Percentiles rank a stretch among this genome's conserved stretches.
Evolutionary conservation across 2,329 filamentous ascomycete genomes (phyloP).

Genomic region (Ceratocystis papillata): DNA sequence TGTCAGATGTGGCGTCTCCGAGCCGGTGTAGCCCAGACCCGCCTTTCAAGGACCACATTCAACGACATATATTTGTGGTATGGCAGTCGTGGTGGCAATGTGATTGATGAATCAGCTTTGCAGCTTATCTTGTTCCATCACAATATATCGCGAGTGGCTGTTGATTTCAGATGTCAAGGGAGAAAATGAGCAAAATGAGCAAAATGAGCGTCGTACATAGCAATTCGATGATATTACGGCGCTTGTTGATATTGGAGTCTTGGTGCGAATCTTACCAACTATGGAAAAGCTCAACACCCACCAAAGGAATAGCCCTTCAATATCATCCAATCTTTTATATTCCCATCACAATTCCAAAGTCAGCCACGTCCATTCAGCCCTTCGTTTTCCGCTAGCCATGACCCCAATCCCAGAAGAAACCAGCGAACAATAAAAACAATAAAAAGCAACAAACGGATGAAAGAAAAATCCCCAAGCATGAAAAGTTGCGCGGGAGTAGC

Average conservation of each 20-base stretch:
- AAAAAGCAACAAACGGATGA: not conserved
- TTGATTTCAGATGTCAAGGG: not conserved
- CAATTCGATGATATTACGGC: not conserved
- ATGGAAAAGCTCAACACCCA: not conserved
- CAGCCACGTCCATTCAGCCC: not conserved
- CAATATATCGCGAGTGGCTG: not conserved
- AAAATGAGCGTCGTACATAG: not conserved
- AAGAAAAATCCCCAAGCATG: not conserved
- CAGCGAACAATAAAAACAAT: conserved; percentile 4
- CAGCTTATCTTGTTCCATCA: not conserved
- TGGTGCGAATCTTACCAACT: not conserved
- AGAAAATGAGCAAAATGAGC: not conserved
- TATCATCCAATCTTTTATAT: conserved; percentile 16
- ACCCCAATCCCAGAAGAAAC: conserved; percentile 12
- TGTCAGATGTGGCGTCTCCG: conserved; percentile 1
- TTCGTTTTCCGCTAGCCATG: conserved; percentile 12
- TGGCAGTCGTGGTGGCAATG: not conserved
- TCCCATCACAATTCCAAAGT: conserved; percentile 12
- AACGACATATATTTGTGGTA: not conserved
- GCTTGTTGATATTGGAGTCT: not conserved
- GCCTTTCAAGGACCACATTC: conserved; percentile 8
- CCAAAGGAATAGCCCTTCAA: not conserved
- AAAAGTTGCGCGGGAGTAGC: not conserved
- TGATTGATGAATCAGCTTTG: not conserved
- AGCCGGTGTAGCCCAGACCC: not conserved